Base-by-base conservation (phyloP, 345 rosid genomes). In the Hibiscus trionum region DNA sequence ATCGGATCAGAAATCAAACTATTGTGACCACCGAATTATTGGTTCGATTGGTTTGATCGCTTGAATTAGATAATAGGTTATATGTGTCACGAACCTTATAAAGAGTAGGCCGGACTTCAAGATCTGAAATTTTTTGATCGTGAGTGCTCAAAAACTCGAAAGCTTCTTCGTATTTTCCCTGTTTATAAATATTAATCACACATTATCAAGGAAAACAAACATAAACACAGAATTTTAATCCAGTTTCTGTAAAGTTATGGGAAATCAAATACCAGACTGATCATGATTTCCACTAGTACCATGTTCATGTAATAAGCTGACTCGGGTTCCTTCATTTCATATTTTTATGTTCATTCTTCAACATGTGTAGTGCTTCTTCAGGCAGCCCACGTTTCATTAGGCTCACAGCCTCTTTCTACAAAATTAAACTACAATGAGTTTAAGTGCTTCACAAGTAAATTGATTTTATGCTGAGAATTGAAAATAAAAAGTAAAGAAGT, bases 271-370 rank as follows among this genome's bases (percentile, higher is more conserved):
- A 86, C 93, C 89, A 78, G 85, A 61, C 81, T 76, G 42, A 90
- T 88, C 65, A 88, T 79, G 57, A 90, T 77, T 56, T 90, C 88
- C 4, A 84, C 88, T 60, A 88, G 79, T 33, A 83, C 80, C 92
- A 90, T 86, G 70, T 80, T 89, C 39, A 84, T 81, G 64, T 82
- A 53, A 64, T 81, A 86, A 39, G 82, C 86, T 46, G 86, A 78
- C 75, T 86, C 87, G 11, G 86, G 75, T 73, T 84, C 84, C 26
- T 77, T 24, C 56, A 46, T 33, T 42, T 42, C 46, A 79, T 71
- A 80, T 11, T 53, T 63, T 66, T 21, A 66, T 70, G 77, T 33
- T 84, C 88, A 2, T 77, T 68, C 66, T 72, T 53, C 64, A 86
- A 78, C 59, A 74, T 74, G 3, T 39, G 46, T 57, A 83, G 82